Evolutionary conservation across 805 yeast species (phyloP).

Genomic region (Wickerhamiella domercqiae): DNA sequence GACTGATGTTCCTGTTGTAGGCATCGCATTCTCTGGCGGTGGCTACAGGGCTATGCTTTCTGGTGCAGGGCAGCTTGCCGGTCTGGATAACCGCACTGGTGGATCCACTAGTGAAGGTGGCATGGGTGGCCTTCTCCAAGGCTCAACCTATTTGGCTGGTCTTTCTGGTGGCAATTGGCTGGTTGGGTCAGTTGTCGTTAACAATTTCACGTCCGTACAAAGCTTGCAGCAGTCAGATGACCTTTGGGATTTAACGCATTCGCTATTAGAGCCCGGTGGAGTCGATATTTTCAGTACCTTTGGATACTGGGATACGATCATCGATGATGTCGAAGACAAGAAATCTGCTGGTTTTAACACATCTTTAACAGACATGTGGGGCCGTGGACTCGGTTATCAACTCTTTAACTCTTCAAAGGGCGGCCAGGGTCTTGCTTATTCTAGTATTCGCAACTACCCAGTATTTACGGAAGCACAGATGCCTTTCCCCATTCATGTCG

Average conservation of each 20-base stretch:
- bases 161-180: constrained; percentile 66
- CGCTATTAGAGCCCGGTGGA: constrained; percentile 16
- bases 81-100: constrained; percentile 34
- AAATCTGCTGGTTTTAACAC: constrained; percentile 47
- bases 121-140: constrained; percentile 40
- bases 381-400: constrained; percentile 50
- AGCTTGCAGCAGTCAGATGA: constrained; percentile 15
- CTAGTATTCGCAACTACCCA: constrained; percentile 39
- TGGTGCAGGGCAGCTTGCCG: constrained; percentile 41
- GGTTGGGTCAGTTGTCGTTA: constrained; percentile 33
- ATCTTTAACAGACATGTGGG: constrained; percentile 62
- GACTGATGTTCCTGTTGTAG: constrained; percentile 19
- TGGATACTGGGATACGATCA: constrained; percentile 13
- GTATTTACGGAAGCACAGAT: constrained; percentile 42
- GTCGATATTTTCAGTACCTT: constrained; percentile 9
- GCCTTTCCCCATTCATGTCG: constrained; percentile 51
- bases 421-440: constrained; percentile 39
- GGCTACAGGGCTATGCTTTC: constrained; percentile 58
- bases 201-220: constrained; percentile 27
- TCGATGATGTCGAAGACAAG: constrained; percentile 22
- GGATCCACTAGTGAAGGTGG: constrained; percentile 22
- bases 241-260: constrained; percentile 22
- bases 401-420: constrained; percentile 42
- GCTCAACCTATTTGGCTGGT: constrained; percentile 43
- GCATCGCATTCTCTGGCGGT: constrained; percentile 63